Conservation (phyloP, 495 filamentous ascomycete species). For the Penicillium odoratum region DNA sequence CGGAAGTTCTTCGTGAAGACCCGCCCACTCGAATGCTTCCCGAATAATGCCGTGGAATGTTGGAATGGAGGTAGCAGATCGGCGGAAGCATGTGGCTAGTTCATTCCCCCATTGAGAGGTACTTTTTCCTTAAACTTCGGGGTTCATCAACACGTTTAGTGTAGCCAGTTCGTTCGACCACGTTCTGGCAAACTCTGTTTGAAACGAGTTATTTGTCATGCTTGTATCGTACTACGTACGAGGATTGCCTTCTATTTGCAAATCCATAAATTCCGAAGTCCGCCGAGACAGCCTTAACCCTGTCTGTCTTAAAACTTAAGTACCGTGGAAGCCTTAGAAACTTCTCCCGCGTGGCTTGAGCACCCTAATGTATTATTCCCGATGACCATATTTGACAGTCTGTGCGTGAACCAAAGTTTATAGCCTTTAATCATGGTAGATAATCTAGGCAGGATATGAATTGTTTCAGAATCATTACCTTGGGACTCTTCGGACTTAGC, state of each 20-base stretch:
- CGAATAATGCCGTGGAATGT: not conserved
- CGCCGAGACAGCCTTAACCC: too few relatives aligned
- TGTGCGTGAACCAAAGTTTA: not conserved
- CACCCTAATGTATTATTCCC: not conserved
- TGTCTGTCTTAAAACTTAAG: too few relatives aligned
- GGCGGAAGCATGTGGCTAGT: not conserved
- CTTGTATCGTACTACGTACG: too few relatives aligned
- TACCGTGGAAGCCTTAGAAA: not conserved
- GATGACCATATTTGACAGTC: not conserved
- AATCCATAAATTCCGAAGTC: too few relatives aligned
- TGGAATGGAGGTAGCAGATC: constrained; percentile 1
- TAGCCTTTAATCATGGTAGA: not conserved
- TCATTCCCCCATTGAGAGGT: too few relatives aligned
- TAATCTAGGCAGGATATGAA: not conserved
- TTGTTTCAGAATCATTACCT: not conserved
- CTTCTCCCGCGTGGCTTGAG: not conserved
- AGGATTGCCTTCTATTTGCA: too few relatives aligned
- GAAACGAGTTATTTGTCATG: too few relatives aligned
- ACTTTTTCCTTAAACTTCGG: not conserved
- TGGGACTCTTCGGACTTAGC: not conserved
- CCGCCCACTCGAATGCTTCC: not conserved
- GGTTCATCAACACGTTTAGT: constrained; percentile 2
- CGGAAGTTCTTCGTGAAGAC: too few relatives aligned
- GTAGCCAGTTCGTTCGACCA: not conserved
- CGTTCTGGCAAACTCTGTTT: not conserved